Percentiles rank a stretch among this genome's conserved stretches.
Evolutionary conservation across 169 alveolate species (phyloP).

Genomic region (Fabrea salina): DNA sequence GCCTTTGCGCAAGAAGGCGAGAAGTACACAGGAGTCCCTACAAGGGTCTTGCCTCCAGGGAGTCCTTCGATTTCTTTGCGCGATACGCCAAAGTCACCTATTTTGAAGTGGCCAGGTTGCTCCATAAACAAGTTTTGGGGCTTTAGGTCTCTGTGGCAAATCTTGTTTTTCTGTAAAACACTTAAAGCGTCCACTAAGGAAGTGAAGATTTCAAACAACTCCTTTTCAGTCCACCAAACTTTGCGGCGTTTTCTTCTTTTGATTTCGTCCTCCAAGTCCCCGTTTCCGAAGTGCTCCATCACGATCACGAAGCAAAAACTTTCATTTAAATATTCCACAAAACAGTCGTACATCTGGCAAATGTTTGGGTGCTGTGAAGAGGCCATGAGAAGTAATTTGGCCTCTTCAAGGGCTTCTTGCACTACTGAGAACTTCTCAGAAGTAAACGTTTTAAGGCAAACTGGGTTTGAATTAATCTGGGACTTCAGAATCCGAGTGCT

Average conservation of each 20-base stretch:
- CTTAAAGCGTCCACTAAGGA: constrained; percentile 18
- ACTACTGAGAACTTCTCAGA: constrained; percentile 10
- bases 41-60: background rate
- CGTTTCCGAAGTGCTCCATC: constrained; percentile 2
- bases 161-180: background rate
- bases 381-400: constrained; percentile 3
- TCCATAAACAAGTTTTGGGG: constrained; percentile 83
- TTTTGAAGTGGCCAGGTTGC: constrained; percentile 74
- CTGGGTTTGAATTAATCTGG: background rate
- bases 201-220: background rate
- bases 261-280: constrained; percentile 27
- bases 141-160: constrained; percentile 85
- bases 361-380: constrained; percentile 6
- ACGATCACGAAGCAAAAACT: constrained; percentile 9
- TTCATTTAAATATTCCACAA: constrained; percentile 14
- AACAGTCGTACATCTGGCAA: constrained; percentile 14
- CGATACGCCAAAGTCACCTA: constrained; percentile 87
- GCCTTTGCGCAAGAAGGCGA: constrained; percentile 6
- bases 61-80: background rate
- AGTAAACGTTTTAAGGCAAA: constrained; percentile 12
- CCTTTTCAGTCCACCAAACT: background rate
- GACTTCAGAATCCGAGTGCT: background rate
- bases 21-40: constrained; percentile 25
- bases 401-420: constrained; percentile 26
- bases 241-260: background rate